phyloP scores from a whole-genome alignment of 2,329 filamentous ascomycete species.

The Xylariaceae sp. region DNA sequence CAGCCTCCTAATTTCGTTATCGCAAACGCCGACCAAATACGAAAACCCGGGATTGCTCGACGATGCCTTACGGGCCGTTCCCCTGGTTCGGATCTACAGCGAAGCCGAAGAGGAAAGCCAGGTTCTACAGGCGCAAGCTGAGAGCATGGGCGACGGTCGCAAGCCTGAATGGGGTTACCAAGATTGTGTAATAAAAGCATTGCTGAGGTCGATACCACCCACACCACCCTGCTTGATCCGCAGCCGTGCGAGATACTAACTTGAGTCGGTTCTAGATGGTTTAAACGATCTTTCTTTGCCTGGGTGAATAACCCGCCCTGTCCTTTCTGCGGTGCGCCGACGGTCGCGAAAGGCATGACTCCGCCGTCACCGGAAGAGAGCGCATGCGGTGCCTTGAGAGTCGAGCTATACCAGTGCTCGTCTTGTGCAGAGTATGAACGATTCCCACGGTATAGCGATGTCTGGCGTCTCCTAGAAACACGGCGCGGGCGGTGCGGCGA shows the following conservation, averaged over 20 bases:
- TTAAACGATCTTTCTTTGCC: constrained; percentile 88
- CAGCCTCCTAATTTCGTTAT: constrained; percentile 78
- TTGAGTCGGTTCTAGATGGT: constrained; percentile 60
- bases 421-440: constrained; percentile 77
- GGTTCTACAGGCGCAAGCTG: constrained; percentile 79
- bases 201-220: constrained; percentile 61
- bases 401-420: constrained; percentile 88
- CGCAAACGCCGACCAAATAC: constrained; percentile 84
- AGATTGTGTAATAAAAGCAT: constrained; percentile 86
- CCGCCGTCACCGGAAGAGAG: constrained; percentile 83
- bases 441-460: constrained; percentile 91
- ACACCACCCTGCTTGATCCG: constrained; percentile 8
- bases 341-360: constrained; percentile 75
- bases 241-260: constrained; percentile 7
- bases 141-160: constrained; percentile 73
- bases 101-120: constrained; percentile 93
- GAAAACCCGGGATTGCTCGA: constrained; percentile 94
- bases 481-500: constrained; percentile 83
- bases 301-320: constrained; percentile 97
- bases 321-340: constrained; percentile 73
- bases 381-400: constrained; percentile 77
- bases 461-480: constrained; percentile 86
- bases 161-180: constrained; percentile 94
- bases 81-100: constrained; percentile 83
- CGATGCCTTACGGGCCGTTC: constrained; percentile 81